Percentiles rank a stretch among this genome's conserved stretches.
phyloP scores from a whole-genome alignment of 495 filamentous ascomycete species.

The Penicillium cosmopolitanum region DNA sequence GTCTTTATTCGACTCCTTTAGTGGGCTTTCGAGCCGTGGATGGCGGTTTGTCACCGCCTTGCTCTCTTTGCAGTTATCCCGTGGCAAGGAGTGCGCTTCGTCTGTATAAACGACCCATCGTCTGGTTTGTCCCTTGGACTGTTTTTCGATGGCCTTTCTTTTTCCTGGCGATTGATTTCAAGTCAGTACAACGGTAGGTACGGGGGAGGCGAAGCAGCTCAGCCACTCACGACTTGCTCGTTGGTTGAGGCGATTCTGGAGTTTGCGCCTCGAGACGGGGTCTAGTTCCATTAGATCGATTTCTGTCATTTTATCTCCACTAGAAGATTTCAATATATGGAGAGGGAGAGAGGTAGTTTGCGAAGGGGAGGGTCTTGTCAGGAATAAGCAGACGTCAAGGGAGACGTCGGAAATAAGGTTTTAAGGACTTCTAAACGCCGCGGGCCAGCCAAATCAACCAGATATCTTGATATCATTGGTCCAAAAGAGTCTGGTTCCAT shows the following conservation, averaged over 20 bases:
- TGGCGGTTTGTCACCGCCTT: neutral
- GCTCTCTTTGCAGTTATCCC: neutral
- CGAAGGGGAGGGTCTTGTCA: neutral
- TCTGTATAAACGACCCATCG: conserved; percentile 29
- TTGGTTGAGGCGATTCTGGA: conserved; percentile 34
- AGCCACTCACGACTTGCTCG: conserved; percentile 29
- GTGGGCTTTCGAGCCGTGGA: neutral
- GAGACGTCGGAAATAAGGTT: conserved; percentile 1
- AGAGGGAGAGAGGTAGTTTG: neutral
- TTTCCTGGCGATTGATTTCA: conserved; percentile 15
- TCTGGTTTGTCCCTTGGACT: neutral
- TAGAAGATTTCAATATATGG: neutral
- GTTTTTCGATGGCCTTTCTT: conserved; percentile 16
- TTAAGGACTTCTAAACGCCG: neutral
- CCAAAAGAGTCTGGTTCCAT: neutral
- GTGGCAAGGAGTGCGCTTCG: neutral
- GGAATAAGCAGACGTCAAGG: neutral
- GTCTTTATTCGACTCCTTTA: neutral
- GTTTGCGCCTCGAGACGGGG: conserved; percentile 17
- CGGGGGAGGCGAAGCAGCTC: neutral
- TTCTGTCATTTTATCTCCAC: neutral
- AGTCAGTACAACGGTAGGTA: conserved; percentile 2
- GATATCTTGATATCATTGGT: neutral
- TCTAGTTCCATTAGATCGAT: conserved; percentile 7
- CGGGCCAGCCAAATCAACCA: neutral